phyloP scores from a whole-genome alignment of 78 protist species.

The Dictyostelium discoideum region dicty_2.7 NC_007090.3:2413501-2414000 shows the following conservation, averaged over 20 bases:
- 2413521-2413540: constrained; percentile 83
- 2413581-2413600: constrained; percentile 93
- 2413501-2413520: constrained; percentile 85
- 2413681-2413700: constrained; percentile 49
- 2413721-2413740: constrained; percentile 94
- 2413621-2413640: constrained; percentile 72
- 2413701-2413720: constrained; percentile 81
- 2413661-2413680: constrained; percentile 94
- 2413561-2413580: constrained; percentile 97
- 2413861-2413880: constrained; percentile 16
- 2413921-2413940: not conserved
- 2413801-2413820: constrained; percentile 29
- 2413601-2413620: constrained; percentile 88
- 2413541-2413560: constrained; percentile 90
- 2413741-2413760: constrained; percentile 81
- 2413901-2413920: constrained; percentile 90
- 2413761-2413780: constrained; percentile 13
- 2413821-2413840: constrained; percentile 55
- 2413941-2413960: constrained; percentile 21
- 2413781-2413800: constrained; percentile 21
- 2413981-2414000: constrained; percentile 80
- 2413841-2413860: constrained; percentile 30
- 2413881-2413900: constrained; percentile 91
- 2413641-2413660: constrained; percentile 89
- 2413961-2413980: constrained; percentile 91